These are phyloP conservation scores for Backusella liffmaniae DNA, from an alignment of 192 early-diverging fungal species.

Conservation along the genomic window DNA sequence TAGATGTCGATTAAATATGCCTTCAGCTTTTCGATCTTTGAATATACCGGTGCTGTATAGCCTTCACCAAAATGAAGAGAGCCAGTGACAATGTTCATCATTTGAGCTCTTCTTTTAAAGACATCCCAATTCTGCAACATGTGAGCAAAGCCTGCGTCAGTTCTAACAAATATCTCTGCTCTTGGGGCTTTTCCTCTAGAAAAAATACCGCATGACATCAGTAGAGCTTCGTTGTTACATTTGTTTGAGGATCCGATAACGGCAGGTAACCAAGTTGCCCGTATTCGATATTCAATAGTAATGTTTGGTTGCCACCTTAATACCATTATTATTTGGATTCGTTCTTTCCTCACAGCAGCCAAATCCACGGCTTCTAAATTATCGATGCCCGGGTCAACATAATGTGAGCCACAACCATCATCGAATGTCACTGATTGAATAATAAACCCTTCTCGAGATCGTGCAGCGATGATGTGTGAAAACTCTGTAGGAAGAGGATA, in stretches of 20 bases:
- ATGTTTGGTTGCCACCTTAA: conserved; percentile 75
- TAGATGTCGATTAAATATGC: conserved; percentile 44
- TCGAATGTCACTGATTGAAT: conserved; percentile 57
- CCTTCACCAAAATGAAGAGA: conserved; percentile 23
- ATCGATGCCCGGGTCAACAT: neutral
- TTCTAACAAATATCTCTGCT: conserved; percentile 30
- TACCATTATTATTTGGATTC: conserved; percentile 57
- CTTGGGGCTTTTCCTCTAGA: conserved; percentile 23
- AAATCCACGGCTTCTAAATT: conserved; percentile 4
- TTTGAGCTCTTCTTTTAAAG: conserved; percentile 24
- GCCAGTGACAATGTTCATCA: conserved; percentile 29
- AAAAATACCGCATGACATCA: conserved; percentile 20
- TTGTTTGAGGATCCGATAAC: neutral
- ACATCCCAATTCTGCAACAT: conserved; percentile 38
- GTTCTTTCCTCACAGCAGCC: conserved; percentile 18
- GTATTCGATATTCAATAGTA: conserved; percentile 71
- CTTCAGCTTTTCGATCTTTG: conserved; percentile 48
- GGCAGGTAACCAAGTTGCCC: conserved; percentile 40
- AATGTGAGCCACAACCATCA: conserved; percentile 35
- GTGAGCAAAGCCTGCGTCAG: conserved; percentile 29
- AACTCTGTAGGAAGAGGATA: conserved; percentile 64
- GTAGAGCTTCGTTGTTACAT: neutral
- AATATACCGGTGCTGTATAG: conserved; percentile 39
- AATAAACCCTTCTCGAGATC: conserved; percentile 73
- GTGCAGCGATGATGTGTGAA: conserved; percentile 59